Base-by-base conservation (phyloP, 2,329 filamentous ascomycete genomes). In the Arthroderma uncinatum region DNA sequence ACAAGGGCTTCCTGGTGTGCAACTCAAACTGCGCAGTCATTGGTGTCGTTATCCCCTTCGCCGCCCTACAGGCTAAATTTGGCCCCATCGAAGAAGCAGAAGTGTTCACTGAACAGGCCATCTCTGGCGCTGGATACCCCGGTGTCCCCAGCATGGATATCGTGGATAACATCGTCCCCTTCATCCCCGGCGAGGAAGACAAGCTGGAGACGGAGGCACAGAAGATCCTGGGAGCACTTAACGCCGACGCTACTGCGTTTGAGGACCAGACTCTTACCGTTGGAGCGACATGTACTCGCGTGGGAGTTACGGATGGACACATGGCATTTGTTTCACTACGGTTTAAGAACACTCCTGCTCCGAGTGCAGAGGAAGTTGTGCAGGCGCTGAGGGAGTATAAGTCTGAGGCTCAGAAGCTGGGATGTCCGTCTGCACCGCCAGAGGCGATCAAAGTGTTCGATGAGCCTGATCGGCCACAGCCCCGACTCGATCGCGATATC, bases 11-110 rank as follows among this genome's bases (percentile, higher is more conserved):
- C 76, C 76, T 96, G 37, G 89, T 96, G 60, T 97, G 92, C 81
- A 97, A 97, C 78, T 95, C 89, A 63, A 97, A 97, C 77, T 98
- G 93, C 4, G 28, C n/a, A n/a, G n/a, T n/a, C n/a, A n/a, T n/a
- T n/a, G n/a, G n/a, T n/a, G n/a, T n/a, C n/a, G n/a, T n/a, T n/a
- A n/a, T n/a, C n/a, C n/a, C n/a, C n/a, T n/a, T n/a, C n/a, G n/a
- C n/a, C n/a, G n/a, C n/a, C n/a, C n/a, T n/a, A n/a, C n/a, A n/a
- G n/a, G n/a, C n/a, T n/a, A n/a, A n/a, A n/a, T n/a, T n/a, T n/a
- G n/a, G n/a, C n/a, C n/a, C n/a, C n/a, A n/a, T n/a, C n/a, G n/a
- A n/a, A n/a, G n/a, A n/a, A n/a, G n/a, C n/a, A n/a, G n/a, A n/a
- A n/a, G n/a, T n/a, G n/a, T n/a, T n/a, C n/a, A n/a, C n/a, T n/a